Evolutionary conservation across 352 stramenopile species (phyloP).

Genomic region (Albugo laibachii): DNA sequence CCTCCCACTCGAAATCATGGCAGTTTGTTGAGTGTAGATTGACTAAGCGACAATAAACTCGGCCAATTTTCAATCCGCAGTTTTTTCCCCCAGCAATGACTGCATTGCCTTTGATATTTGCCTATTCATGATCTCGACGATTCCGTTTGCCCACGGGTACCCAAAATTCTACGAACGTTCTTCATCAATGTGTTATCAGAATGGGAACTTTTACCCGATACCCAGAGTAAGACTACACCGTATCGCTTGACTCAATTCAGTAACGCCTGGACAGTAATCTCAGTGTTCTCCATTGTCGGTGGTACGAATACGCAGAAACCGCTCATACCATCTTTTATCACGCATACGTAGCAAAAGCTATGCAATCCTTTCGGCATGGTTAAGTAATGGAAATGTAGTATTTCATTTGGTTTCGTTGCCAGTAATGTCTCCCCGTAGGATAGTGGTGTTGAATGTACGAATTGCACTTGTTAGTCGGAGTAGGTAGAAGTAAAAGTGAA

Average conservation of each 20-base stretch:
- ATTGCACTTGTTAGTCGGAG: too few relatives aligned
- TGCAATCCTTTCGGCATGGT: conserved; percentile 3
- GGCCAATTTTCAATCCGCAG: background rate
- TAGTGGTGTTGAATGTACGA: too few relatives aligned
- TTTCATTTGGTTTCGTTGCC: conserved; percentile 14
- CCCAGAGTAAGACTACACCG: conserved; percentile 1
- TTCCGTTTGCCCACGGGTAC: conserved; percentile 4
- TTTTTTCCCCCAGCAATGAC: background rate
- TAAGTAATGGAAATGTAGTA: conserved; percentile 18
- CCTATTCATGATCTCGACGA: conserved; percentile 5
- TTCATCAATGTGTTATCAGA: conserved; percentile 4
- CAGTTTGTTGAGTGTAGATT: conserved; percentile 9
- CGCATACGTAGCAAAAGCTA: conserved; percentile 8
- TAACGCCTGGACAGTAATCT: background rate
- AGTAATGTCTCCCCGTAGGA: conserved; percentile 9
- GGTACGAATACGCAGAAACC: conserved; percentile 9
- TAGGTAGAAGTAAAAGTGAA: too few relatives aligned
- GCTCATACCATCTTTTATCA: conserved; percentile 15
- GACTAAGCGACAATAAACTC: conserved; percentile 1
- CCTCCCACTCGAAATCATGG: conserved; percentile 7
- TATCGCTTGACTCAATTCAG: conserved; percentile 3
- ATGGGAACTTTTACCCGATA: conserved; percentile 2
- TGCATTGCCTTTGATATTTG: background rate
- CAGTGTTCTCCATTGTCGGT: too few relatives aligned
- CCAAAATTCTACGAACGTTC: background rate